Percentiles rank a stretch among this genome's conserved stretches.
phyloP scores from a whole-genome alignment of 257 asterid species.

The Solanum habrochaites region DNA sequence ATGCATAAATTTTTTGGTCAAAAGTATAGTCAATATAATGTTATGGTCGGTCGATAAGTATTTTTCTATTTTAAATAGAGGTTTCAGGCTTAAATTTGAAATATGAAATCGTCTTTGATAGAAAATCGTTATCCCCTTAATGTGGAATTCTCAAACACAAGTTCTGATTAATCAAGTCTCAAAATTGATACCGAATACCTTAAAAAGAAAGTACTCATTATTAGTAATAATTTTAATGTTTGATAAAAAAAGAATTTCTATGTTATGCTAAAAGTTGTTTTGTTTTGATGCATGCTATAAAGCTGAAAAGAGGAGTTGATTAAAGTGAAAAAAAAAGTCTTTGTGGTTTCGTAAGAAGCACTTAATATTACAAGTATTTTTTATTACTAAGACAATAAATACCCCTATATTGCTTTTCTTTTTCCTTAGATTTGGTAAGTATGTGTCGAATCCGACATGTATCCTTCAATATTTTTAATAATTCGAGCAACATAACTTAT shows the following conservation, averaged over 20 bases:
- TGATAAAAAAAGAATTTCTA: background rate
- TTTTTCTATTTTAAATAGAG: background rate
- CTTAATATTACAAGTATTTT: conserved; percentile 7
- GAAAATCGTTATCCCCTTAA: background rate
- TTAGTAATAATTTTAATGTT: background rate
- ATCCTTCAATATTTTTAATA: background rate
- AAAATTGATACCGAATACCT: too few species aligned
- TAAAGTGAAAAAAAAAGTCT: background rate
- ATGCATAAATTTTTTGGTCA: background rate
- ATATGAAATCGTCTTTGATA: background rate
- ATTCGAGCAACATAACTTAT: background rate
- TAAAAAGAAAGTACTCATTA: background rate
- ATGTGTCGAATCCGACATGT: background rate
- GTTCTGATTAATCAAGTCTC: too few species aligned
- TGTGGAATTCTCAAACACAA: fast-evolving
- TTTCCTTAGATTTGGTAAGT: background rate
- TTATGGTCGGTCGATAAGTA: too few species aligned
- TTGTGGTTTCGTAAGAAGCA: conserved; percentile 18
- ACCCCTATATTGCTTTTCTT: background rate
- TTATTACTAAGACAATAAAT: conserved; percentile 23
- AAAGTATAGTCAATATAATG: background rate
- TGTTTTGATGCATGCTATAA: conserved; percentile 3
- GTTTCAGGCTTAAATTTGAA: fast-evolving
- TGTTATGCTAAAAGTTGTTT: conserved; percentile 10
- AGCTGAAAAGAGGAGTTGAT: background rate